phyloP scores from a whole-genome alignment of 805 yeast genomes.

The Saccharomycopsis amapae region DNA sequence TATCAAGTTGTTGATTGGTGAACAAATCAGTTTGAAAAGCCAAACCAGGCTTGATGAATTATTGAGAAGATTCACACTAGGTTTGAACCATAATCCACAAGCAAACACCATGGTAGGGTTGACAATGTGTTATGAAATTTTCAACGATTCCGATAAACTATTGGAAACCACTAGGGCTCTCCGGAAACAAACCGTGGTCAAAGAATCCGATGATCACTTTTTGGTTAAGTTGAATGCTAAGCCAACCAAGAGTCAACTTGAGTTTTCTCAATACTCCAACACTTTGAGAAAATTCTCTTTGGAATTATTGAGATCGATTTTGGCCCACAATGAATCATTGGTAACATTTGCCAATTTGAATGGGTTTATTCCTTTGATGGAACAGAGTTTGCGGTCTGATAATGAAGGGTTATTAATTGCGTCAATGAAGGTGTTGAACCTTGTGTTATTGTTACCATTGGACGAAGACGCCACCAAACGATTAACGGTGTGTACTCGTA shows the following conservation, averaged over 20 bases:
- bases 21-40: constrained; percentile 56
- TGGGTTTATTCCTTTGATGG: constrained; percentile 71
- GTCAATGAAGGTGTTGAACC: constrained; percentile 54
- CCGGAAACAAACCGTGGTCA: constrained; percentile 24
- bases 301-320: constrained; percentile 66
- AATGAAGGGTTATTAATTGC: constrained; percentile 74
- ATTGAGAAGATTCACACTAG: constrained; percentile 68
- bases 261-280: constrained; percentile 47
- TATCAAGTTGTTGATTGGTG: constrained; percentile 53
- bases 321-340: constrained; percentile 55
- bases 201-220: constrained; percentile 57
- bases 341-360: constrained; percentile 52
- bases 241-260: constrained; percentile 45
- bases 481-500: constrained; percentile 56
- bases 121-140: constrained; percentile 66
- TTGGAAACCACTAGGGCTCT: constrained; percentile 22
- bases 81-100: constrained; percentile 65
- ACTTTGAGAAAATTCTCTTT: constrained; percentile 66
- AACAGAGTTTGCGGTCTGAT: constrained; percentile 50
- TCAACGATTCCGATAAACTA: constrained; percentile 40
- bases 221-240: constrained; percentile 64
- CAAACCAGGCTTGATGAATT: constrained; percentile 76
- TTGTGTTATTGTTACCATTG: constrained; percentile 56
- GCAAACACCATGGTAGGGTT: constrained; percentile 51
- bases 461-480: constrained; percentile 37